phyloP scores from a whole-genome alignment of 1,284 basidiomycete species.

The Cryptococcus sp. region DNA sequence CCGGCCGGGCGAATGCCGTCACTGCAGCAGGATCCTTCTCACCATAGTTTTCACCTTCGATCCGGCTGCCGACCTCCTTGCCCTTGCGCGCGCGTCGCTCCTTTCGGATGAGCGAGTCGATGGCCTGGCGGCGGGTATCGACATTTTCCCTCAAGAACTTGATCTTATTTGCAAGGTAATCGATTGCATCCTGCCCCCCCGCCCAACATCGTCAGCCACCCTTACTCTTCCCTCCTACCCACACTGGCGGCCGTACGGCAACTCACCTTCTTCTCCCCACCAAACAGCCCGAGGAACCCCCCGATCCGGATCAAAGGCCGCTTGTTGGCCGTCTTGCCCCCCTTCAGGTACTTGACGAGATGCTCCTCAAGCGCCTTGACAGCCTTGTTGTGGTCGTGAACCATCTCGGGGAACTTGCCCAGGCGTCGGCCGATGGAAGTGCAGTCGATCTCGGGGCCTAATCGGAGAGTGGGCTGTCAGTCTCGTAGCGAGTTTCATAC shows the following conservation, averaged over 20 bases:
- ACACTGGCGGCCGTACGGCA: too few relatives aligned
- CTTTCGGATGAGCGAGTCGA: slow-evolving; percentile 57
- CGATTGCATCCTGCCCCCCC: slow-evolving; percentile 69
- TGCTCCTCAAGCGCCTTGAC: slow-evolving; percentile 78
- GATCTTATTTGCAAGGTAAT: slow-evolving; percentile 72
- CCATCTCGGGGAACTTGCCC: slow-evolving; percentile 49
- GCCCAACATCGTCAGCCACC: neutral
- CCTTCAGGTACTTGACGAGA: slow-evolving; percentile 79
- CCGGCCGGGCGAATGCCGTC: neutral
- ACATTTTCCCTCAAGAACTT: slow-evolving; percentile 62
- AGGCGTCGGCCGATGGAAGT: slow-evolving; percentile 44
- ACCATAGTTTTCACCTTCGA: slow-evolving; percentile 73
- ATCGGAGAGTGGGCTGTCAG: neutral
- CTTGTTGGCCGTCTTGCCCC: slow-evolving; percentile 66
- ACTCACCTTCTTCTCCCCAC: slow-evolving; percentile 62
- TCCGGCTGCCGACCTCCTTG: slow-evolving; percentile 17
- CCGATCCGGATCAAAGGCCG: slow-evolving; percentile 71
- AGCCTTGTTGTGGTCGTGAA: slow-evolving; percentile 74
- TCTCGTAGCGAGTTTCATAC: neutral
- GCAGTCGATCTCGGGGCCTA: slow-evolving; percentile 41
- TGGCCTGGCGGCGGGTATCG: slow-evolving; percentile 69
- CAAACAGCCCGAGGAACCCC: slow-evolving; percentile 63
- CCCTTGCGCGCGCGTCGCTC: slow-evolving; percentile 43
- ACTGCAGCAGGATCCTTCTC: neutral
- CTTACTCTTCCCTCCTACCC: too few relatives aligned